phyloP scores from a whole-genome alignment of 2,329 filamentous ascomycete genomes.

The Phaeosphaeria sp. region DNA sequence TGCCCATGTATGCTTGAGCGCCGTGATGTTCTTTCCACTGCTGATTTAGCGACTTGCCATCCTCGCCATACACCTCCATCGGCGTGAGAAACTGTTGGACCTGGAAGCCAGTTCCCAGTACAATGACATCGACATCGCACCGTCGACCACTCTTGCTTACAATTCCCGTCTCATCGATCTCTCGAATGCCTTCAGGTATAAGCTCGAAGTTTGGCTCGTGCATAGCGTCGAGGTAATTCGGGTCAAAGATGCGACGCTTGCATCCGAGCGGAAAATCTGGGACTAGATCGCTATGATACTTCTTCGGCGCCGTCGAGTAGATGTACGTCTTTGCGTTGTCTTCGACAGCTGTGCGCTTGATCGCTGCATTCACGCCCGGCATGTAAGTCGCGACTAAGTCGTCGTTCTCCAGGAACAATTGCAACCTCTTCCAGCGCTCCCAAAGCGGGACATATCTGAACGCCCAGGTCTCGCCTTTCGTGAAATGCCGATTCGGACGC shows the following conservation, averaged over 20 bases:
- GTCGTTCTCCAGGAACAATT: conserved; percentile 20
- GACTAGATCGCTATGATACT: conserved; percentile 31
- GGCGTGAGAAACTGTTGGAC: conserved; percentile 45
- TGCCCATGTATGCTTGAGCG: conserved; percentile 27
- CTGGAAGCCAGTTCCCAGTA: conserved; percentile 47
- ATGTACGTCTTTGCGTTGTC: conserved; percentile 28
- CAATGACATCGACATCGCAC: conserved; percentile 39
- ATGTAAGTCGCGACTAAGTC: conserved; percentile 18
- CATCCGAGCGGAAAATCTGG: conserved; percentile 40
- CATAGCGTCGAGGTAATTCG: conserved; percentile 33
- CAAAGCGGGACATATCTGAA: conserved; percentile 46
- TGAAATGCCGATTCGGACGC: conserved; percentile 40
- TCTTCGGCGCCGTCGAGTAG: conserved; percentile 20
- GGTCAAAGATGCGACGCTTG: conserved; percentile 25
- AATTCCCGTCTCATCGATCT: conserved; percentile 25
- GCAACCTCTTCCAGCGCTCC: conserved; percentile 11
- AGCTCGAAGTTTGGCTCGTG: conserved; percentile 25
- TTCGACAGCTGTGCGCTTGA: conserved; percentile 9
- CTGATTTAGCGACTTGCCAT: conserved; percentile 19
- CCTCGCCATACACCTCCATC: conserved; percentile 38
- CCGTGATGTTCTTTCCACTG: conserved; percentile 24
- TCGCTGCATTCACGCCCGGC: conserved; percentile 3
- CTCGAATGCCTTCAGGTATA: conserved; percentile 25
- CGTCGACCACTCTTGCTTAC: conserved; percentile 15
- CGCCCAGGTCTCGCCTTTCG: conserved; percentile 32